Evolutionary conservation across 345 rosid genomes (phyloP).

Genomic region (Laguncularia racemosa): DNA sequence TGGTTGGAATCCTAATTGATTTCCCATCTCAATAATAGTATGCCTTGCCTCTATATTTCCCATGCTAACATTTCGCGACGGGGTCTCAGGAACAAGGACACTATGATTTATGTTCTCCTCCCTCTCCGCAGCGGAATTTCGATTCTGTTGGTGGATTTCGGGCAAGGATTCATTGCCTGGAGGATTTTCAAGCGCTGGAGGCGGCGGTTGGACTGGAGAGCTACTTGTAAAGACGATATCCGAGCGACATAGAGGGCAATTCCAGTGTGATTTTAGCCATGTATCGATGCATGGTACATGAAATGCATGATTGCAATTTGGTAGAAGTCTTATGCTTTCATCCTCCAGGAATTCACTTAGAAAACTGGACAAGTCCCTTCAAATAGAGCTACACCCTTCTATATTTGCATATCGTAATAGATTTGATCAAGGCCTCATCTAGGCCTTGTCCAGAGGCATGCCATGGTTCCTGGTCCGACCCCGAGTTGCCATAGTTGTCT

Average conservation of each 20-base stretch:
- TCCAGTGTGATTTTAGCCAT: conserved; percentile 83
- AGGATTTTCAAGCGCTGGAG: conserved; percentile 22
- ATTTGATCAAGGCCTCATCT: conserved; percentile 65
- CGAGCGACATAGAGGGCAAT: conserved; percentile 86
- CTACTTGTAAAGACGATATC: conserved; percentile 30
- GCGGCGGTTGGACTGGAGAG: conserved; percentile 21
- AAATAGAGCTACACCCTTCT: conserved; percentile 41
- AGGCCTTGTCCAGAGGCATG: conserved; percentile 37
- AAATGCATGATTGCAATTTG: conserved; percentile 78
- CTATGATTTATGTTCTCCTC: conserved; percentile 1
- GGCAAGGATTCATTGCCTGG: conserved; percentile 13
- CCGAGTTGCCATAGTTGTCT: conserved; percentile 24
- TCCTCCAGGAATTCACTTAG: conserved; percentile 75
- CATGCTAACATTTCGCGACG: conserved; percentile 10
- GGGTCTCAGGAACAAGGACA: conserved; percentile 18
- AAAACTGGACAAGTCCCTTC: conserved; percentile 75
- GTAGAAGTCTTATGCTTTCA: conserved; percentile 72
- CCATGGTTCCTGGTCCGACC: conserved; percentile 53
- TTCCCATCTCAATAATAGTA: conserved; percentile 4
- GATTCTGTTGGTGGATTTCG: conserved; percentile 5
- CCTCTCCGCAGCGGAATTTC: conserved; percentile 1
- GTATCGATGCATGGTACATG: conserved; percentile 83
- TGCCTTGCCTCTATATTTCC: not conserved
- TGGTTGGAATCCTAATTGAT: not conserved
- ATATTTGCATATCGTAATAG: conserved; percentile 60